Conservation (phyloP, 2,329 filamentous ascomycete genomes). For the Pleurostoma richardsiae region DNA sequence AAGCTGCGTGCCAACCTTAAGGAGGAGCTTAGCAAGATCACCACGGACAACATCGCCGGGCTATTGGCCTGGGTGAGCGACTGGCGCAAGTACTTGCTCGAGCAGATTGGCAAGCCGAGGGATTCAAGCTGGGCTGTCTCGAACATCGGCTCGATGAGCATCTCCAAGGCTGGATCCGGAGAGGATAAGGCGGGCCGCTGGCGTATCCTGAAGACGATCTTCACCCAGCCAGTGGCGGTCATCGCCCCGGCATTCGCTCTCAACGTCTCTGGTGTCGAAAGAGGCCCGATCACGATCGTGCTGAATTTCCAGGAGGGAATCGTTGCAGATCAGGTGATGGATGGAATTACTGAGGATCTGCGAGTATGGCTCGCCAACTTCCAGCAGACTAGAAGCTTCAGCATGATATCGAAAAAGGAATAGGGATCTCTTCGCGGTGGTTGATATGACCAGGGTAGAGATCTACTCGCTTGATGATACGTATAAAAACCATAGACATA, state of each 20-base stretch:
- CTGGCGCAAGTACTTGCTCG: conserved; percentile 32
- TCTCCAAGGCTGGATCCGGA: background rate
- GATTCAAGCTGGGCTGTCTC: conserved; percentile 44
- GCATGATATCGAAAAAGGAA: background rate
- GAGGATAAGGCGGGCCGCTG: conserved; percentile 15
- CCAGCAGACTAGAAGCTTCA: conserved; percentile 16
- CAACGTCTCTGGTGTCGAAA: conserved; percentile 40
- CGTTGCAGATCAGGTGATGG: conserved; percentile 30
- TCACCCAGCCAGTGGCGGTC: conserved; percentile 42
- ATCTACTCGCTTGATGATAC: too few species aligned
- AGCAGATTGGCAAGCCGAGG: conserved; percentile 36
- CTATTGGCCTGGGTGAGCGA: conserved; percentile 37
- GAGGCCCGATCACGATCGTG: conserved; percentile 32
- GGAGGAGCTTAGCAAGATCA: conserved; percentile 23
- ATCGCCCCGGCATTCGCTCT: conserved; percentile 36
- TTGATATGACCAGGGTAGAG: too few species aligned
- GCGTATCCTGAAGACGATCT: conserved; percentile 38
- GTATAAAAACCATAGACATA: too few species aligned
- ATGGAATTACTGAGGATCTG: conserved; percentile 31
- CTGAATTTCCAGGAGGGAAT: conserved; percentile 43
- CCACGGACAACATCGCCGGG: conserved; percentile 35
- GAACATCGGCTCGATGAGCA: conserved; percentile 42
- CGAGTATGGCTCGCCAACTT: conserved; percentile 17
- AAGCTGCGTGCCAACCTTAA: conserved; percentile 27
- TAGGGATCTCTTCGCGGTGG: too few species aligned